phyloP scores from a whole-genome alignment of 1,139 yeast species.

The Tardiomyces blankii region DNA sequence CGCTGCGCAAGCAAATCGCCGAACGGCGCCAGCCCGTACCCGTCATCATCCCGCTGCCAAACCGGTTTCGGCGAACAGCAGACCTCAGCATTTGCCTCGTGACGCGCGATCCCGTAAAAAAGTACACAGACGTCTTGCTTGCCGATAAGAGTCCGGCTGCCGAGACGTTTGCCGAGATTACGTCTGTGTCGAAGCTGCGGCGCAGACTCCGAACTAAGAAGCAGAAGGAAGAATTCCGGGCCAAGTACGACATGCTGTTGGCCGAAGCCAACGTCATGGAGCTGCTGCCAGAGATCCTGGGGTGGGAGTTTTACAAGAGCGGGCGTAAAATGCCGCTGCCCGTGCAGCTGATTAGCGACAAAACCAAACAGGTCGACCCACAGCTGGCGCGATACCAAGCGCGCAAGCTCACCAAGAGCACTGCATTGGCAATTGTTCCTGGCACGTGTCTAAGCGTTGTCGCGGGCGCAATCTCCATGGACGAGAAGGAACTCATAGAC shows the following conservation, averaged over 20 bases:
- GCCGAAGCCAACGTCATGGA: conserved; percentile 12
- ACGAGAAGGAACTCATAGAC: conserved; percentile 7
- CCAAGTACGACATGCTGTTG: conserved; percentile 9
- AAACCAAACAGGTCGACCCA: conserved; percentile 2
- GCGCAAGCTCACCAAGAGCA: conserved; percentile 4
- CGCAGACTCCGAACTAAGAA: conserved; percentile 10
- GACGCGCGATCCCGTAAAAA: conserved; percentile 12
- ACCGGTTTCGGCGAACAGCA: conserved; percentile 9
- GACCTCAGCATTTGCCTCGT: conserved; percentile 12
- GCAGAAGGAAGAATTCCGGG: conserved; percentile 9
- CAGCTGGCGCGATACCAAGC: conserved; percentile 7
- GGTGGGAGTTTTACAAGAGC: conserved; percentile 11
- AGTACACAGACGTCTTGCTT: conserved; percentile 3
- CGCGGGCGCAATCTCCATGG: conserved; percentile 15
- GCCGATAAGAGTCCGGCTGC: conserved; percentile 1
- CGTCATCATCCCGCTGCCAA: conserved; percentile 11
- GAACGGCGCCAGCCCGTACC: conserved; percentile 8
- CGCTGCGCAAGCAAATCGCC: neutral
- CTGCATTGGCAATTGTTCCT: conserved; percentile 13
- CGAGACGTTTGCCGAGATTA: conserved; percentile 13
- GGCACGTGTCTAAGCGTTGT: conserved; percentile 6
- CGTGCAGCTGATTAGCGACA: conserved; percentile 3
- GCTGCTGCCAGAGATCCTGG: conserved; percentile 12
- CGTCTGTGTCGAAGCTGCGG: conserved; percentile 15
- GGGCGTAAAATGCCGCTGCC: conserved; percentile 11